These are phyloP conservation scores for Kluyveromyces nonfermentans DNA, from an alignment of 805 yeast species.

Conservation along the genomic window DNA sequence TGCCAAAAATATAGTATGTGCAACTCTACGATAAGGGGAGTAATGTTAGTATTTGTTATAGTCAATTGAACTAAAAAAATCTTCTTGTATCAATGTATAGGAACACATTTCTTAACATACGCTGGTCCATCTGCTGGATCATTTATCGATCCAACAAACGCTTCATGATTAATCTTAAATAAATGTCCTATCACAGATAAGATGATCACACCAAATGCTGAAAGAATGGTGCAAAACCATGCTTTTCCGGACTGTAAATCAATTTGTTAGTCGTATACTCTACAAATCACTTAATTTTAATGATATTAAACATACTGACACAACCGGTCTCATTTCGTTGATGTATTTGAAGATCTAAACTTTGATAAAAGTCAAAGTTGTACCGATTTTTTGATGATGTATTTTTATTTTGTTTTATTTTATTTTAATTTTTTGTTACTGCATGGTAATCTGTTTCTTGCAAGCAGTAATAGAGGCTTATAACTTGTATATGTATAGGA, in stretches of 20 bases:
- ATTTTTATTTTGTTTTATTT: too few species aligned
- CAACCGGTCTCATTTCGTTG: slow-evolving; percentile 36
- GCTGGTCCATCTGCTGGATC: slow-evolving; percentile 93
- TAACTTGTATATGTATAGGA: too few species aligned
- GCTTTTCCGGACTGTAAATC: slow-evolving; percentile 61
- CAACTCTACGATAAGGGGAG: slow-evolving; percentile 42
- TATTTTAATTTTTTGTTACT: too few species aligned
- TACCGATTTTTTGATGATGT: too few species aligned
- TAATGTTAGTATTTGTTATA: background rate
- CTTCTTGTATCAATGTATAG: background rate
- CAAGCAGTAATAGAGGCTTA: too few species aligned
- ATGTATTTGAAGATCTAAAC: background rate
- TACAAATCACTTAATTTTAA: background rate
- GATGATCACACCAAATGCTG: slow-evolving; percentile 87
- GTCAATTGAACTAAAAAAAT: background rate
- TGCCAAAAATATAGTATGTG: slow-evolving; percentile 83
- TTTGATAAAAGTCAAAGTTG: too few species aligned
- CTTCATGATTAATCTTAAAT: slow-evolving; percentile 73
- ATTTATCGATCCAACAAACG: slow-evolving; percentile 82
- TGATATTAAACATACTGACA: slow-evolving; percentile 33
- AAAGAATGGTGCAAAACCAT: slow-evolving; percentile 88
- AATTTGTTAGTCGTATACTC: background rate
- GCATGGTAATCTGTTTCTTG: too few species aligned
- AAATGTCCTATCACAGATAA: slow-evolving; percentile 76
- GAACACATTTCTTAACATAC: slow-evolving; percentile 29